Evolutionary conservation across 805 yeast species (phyloP), one percentile per base, ranked within the genome.

Genomic region (Wickerhamomyces queroliae): DNA sequence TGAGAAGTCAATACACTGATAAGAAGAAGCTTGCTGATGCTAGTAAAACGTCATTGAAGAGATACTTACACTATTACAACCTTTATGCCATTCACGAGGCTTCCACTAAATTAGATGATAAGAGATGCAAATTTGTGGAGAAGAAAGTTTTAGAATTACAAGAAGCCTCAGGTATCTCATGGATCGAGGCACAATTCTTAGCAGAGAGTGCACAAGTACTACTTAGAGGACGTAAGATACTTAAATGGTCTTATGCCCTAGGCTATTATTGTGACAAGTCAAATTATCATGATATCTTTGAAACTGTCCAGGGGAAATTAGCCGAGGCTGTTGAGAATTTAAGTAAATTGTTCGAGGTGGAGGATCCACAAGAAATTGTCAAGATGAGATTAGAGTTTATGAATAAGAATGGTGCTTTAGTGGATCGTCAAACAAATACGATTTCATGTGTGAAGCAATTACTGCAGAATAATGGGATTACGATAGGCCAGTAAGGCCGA

Each of bases 211-310:
- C 85, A 30, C 70, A 72, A 35, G 72, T 74, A 2, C 62, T 91
- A 40, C 66, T 80, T 23, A 72, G 70, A 41, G 85, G 95, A 7
- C 69, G 98, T 42, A 76, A 78, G 32, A 76, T 87, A 2, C 66
- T 93, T 38, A 85, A 88, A 65, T 93, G 98, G 97, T 78, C 96
- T 0, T 90, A 86, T 61, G 89, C 87, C 2, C 74, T 88, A 49
- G 80, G 87, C 11, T 91, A 64, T 53, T 86, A 80, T 56, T 65
- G 88, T 25, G 70, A 68, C 29, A 58, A 64, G 6, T 70, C 73
- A 37, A 70, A 78, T 42, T 72, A 72, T 40, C 74, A 81, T 9
- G 67, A 70, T 27, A 72, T 86, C 7, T 76, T 88, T 50, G 95
- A 87, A 52, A 76, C 73, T 41, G 79, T 79, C 52, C 95, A 86